These are phyloP conservation scores for Blastomyces gilchristii DNA, from an alignment of 2,329 filamentous ascomycete genomes.

Conservation along the genomic window DNA sequence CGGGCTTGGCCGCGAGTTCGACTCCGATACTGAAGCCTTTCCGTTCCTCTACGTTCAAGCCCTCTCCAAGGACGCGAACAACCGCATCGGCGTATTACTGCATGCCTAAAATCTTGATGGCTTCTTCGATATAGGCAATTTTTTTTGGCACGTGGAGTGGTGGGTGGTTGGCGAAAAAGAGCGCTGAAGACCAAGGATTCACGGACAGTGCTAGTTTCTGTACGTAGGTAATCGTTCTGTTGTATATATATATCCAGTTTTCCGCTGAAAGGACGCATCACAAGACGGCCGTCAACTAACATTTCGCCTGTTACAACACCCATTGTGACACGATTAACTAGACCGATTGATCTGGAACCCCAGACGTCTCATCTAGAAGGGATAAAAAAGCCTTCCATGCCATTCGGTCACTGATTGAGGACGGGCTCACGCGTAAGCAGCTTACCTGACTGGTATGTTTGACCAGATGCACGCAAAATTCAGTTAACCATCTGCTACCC, in stretches of 20 bases:
- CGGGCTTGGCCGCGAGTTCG: conserved; percentile 83
- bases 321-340: conserved; percentile 72
- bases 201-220: conserved; percentile 73
- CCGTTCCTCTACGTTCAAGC: conserved; percentile 53
- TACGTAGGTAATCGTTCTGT: conserved; percentile 73
- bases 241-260: conserved; percentile 55
- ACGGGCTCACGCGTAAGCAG: too few species aligned
- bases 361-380: too few species aligned
- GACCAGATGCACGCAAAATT: too few species aligned
- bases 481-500: too few species aligned
- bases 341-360: too few species aligned
- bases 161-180: conserved; percentile 68
- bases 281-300: conserved; percentile 65
- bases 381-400: too few species aligned
- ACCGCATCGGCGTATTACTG: conserved; percentile 80
- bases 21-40: conserved; percentile 86
- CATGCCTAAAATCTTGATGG: conserved; percentile 89
- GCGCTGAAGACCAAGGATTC: conserved; percentile 83
- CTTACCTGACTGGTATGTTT: too few species aligned
- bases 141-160: conserved; percentile 64
- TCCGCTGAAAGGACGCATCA: conserved; percentile 68
- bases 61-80: conserved; percentile 78
- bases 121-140: conserved; percentile 75
- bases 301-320: conserved; percentile 82
- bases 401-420: too few species aligned